Evolutionary conservation across 2,329 filamentous ascomycete species (phyloP).

Genomic region (Penicillium sp.): DNA sequence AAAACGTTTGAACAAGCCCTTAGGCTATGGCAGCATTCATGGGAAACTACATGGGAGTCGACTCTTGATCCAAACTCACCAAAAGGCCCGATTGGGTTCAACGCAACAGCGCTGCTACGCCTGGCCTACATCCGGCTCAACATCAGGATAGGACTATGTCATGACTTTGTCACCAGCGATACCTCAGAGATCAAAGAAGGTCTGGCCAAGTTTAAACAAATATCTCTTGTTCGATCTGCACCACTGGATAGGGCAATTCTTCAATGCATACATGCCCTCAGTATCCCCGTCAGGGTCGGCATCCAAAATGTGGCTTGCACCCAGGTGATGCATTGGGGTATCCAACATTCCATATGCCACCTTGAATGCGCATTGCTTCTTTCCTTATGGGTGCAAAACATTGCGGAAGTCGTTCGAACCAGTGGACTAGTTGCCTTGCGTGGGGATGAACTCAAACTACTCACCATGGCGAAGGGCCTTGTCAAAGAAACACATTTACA

Average conservation of each 20-base stretch:
- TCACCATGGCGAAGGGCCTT: not conserved
- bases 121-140: conserved; percentile 24
- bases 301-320: conserved; percentile 18
- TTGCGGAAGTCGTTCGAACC: not conserved
- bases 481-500: conserved; percentile 10
- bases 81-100: conserved; percentile 24
- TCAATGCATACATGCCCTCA: conserved; percentile 26
- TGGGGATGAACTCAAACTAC: not conserved
- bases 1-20: conserved; percentile 11
- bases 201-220: not conserved
- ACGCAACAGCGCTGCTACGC: conserved; percentile 23
- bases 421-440: not conserved
- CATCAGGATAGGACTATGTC: conserved; percentile 13
- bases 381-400: conserved; percentile 34
- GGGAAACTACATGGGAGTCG: conserved; percentile 23
- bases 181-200: conserved; percentile 6
- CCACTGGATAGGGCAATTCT: conserved; percentile 19
- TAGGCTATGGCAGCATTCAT: conserved; percentile 19
- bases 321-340: conserved; percentile 20
- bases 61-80: conserved; percentile 20
- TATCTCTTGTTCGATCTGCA: conserved; percentile 3
- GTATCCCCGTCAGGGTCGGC: conserved; percentile 22
- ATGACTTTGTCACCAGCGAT: conserved; percentile 11
- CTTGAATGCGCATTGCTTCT: conserved; percentile 34
- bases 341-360: conserved; percentile 21